phyloP scores from a whole-genome alignment of 2,329 filamentous ascomycete genomes.

The Penicillium hesseltinei region DNA sequence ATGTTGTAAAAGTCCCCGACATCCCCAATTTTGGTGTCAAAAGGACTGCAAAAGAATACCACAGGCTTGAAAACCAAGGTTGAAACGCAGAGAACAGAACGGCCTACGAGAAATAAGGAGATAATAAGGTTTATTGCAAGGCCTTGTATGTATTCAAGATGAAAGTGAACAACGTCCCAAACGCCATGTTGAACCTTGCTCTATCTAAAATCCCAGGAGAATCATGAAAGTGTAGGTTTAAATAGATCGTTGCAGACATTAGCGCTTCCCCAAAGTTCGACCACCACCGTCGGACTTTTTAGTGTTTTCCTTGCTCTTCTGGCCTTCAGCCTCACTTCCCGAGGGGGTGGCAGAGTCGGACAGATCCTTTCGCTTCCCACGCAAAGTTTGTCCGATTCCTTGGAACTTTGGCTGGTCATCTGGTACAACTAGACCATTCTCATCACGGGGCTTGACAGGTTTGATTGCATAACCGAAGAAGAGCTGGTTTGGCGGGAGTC shows the following conservation, averaged over 20 bases:
- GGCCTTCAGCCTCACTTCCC: conserved; percentile 33
- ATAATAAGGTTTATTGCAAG: not conserved
- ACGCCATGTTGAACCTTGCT: conserved; percentile 29
- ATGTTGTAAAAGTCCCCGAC: not conserved
- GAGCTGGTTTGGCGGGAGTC: conserved; percentile 81
- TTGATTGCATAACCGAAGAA: conserved; percentile 97
- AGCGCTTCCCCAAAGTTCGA: conserved; percentile 24
- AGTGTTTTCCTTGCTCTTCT: conserved; percentile 20
- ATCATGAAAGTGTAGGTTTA: conserved; percentile 10
- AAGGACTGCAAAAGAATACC: not conserved
- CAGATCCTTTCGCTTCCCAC: conserved; percentile 66
- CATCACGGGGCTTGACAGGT: conserved; percentile 75
- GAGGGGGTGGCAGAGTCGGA: conserved; percentile 38
- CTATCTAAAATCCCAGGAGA: conserved; percentile 13
- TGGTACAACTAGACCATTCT: conserved; percentile 59
- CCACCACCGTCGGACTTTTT: conserved; percentile 16
- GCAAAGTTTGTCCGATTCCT: conserved; percentile 79
- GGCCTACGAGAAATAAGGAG: not conserved
- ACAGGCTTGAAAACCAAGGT: not conserved
- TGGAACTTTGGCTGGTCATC: conserved; percentile 73
- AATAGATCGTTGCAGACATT: conserved; percentile 3
- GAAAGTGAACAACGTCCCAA: conserved; percentile 12
- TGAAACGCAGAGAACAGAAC: not conserved
- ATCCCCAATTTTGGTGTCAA: not conserved
- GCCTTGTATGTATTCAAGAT: not conserved